phyloP scores from a whole-genome alignment of 169 alveolate genomes.

The Plasmodium knowlesi region DNA sequence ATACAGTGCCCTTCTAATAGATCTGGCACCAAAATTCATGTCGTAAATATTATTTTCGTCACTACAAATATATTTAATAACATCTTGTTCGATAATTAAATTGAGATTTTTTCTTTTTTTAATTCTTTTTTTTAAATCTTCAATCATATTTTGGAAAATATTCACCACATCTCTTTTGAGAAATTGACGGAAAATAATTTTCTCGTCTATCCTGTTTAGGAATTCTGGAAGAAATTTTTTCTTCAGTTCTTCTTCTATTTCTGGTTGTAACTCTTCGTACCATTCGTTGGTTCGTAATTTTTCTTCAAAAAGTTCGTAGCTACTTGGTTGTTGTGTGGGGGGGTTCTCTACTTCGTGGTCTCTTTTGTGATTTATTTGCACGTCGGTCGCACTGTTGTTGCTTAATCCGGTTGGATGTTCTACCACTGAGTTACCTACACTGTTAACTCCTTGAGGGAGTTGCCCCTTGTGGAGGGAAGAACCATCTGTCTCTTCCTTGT shows the following conservation, averaged over 20 bases:
- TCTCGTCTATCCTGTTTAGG: conserved; percentile 84
- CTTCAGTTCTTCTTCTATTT: conserved; percentile 75
- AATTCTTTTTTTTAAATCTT: conserved; percentile 71
- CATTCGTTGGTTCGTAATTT: conserved; percentile 55
- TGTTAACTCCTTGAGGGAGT: not conserved
- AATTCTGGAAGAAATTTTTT: conserved; percentile 83
- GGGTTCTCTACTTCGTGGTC: not conserved
- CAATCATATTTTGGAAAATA: conserved; percentile 78
- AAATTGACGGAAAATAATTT: conserved; percentile 82
- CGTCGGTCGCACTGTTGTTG: not conserved
- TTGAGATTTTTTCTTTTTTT: conserved; percentile 72
- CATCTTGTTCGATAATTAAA: conserved; percentile 36
- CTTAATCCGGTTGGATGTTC: not conserved
- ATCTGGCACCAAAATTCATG: conserved; percentile 75
- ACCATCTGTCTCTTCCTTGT: not conserved
- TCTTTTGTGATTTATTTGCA: no score
- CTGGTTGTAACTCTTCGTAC: conserved; percentile 75
- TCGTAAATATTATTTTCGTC: conserved; percentile 72
- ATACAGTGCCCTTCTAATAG: conserved; percentile 68
- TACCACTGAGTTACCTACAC: not conserved
- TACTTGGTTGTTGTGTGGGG: not conserved
- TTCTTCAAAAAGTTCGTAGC: conserved; percentile 49
- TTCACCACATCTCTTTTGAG: conserved; percentile 77
- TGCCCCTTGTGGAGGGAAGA: not conserved
- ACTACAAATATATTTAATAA: conserved; percentile 43